Conservation (phyloP, 139 green algal species). For the Closterium sp. region DNA sequence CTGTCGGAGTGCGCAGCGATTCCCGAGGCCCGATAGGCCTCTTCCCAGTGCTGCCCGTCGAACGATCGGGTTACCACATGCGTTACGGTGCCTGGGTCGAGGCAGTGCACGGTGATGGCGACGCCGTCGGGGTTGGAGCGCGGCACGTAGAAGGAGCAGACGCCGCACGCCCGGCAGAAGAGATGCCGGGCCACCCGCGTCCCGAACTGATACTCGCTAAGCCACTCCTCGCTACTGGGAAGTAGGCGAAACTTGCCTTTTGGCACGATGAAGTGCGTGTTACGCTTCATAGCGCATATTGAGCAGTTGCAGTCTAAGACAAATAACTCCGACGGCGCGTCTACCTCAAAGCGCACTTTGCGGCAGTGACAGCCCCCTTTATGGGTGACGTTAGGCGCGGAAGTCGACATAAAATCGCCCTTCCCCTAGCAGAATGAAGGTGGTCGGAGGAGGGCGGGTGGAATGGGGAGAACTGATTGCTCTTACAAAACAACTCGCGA, state of each 20-base stretch:
- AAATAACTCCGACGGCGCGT: conserved; percentile 12
- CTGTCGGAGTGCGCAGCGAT: too few species aligned
- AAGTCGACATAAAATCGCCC: neutral
- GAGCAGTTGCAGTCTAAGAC: conserved; percentile 62
- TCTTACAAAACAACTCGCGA: too few species aligned
- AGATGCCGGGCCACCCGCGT: conserved; percentile 54
- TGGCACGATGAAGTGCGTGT: conserved; percentile 59
- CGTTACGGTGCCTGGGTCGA: conserved; percentile 31
- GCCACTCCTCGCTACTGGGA: conserved; percentile 14
- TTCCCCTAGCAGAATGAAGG: too few species aligned
- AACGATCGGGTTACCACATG: conserved; percentile 18
- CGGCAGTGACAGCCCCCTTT: conserved; percentile 53
- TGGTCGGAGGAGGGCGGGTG: too few species aligned
- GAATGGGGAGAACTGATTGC: too few species aligned
- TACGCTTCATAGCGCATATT: conserved; percentile 61
- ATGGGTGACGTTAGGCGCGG: too few species aligned
- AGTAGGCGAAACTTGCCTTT: conserved; percentile 46
- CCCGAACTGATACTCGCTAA: conserved; percentile 57
- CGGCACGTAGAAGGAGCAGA: conserved; percentile 52
- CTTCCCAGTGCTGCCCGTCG: conserved; percentile 57
- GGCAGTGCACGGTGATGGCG: conserved; percentile 52
- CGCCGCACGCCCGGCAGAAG: conserved; percentile 57
- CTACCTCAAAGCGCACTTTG: conserved; percentile 51
- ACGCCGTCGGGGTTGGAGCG: conserved; percentile 51
- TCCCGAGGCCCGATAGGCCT: neutral